A percentile compares a stretch with the other conserved stretches of the same genome.
phyloP scores from a whole-genome alignment of 148 eudicot genomes.

The Polygonum maritimum region DNA sequence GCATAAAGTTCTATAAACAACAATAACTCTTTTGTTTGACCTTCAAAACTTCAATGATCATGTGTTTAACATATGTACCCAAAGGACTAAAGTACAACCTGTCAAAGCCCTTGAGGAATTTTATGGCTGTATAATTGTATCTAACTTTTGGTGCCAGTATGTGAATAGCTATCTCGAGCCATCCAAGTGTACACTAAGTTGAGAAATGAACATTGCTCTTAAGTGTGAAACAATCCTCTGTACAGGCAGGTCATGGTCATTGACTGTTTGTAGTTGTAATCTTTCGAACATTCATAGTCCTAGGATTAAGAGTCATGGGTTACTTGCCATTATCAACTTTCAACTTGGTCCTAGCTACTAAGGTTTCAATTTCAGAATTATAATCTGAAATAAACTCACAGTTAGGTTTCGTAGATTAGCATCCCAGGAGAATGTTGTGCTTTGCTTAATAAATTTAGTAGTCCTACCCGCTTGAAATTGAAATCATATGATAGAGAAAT shows the following conservation, averaged over 20 bases:
- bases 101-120: not conserved
- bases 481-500: not conserved
- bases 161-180: conserved; percentile 1
- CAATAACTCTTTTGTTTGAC: not conserved
- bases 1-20: not conserved
- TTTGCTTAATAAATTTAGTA: not conserved
- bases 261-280: not conserved
- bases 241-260: not conserved
- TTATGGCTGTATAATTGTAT: not conserved
- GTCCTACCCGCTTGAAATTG: not conserved
- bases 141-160: not conserved
- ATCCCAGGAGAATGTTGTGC: not conserved
- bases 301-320: not conserved
- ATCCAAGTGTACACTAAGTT: not conserved
- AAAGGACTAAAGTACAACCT: not conserved
- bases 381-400: not conserved
- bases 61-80: not conserved
- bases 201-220: not conserved
- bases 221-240: not conserved
- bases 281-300: not conserved
- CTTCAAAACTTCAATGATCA: not conserved
- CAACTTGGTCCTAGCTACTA: not conserved
- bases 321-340: not conserved
- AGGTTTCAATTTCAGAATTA: not conserved
- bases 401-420: not conserved